Evolutionary conservation across 2,329 filamentous ascomycete species (phyloP), one percentile per base, ranked within the genome.

Genomic region (Scolecobasidium constrictum): DNA sequence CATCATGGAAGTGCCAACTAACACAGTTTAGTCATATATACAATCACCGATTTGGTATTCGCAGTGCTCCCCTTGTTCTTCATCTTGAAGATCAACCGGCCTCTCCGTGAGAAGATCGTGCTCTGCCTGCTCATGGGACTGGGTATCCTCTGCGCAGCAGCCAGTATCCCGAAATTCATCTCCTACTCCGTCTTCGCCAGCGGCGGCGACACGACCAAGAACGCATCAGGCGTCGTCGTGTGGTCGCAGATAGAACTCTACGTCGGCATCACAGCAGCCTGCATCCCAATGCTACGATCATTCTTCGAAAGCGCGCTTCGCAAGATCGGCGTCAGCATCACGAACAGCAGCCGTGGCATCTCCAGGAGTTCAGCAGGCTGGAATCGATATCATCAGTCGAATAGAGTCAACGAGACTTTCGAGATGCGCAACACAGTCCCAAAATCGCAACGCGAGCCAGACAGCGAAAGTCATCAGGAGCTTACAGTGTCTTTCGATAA

Each of bases 41-140:
- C 31, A 15, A 13, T 20, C 9, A 44, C 43, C 5, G 43, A 45
- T 18, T 5, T 45, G 15, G 20, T 21, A n/a, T 45, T 28, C 31
- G 26, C 43, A 11, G 19, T 45, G 9, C 41, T 45, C 19, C 43
- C 43, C 18, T 7, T 45, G 9, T n/a, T 36, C 18, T 43, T 45
- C 31, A 44, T 45, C 22, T 6, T 19, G 7, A 43, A 45, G 13
- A 43, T 45, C 43, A 45, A 45, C 12, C 38, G 43, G 18, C 43
- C 43, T 11, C 22, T 45, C 4, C 43, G 43, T 19, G 43, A 45
- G 21, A 20, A 17, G 13, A 17, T 45, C 28, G 18, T 35, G 7
- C 39, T 45, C 6, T 21, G 11, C 20, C n/a, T 43, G n/a, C 40
- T 45, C 12, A 34, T 45, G 43, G 40, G 19, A 5, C 12, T 45